A percentile compares a stretch with the other conserved stretches of the same genome.
phyloP scores from a whole-genome alignment of 1,284 basidiomycete genomes.

The Rhodofomes roseus region DNA sequence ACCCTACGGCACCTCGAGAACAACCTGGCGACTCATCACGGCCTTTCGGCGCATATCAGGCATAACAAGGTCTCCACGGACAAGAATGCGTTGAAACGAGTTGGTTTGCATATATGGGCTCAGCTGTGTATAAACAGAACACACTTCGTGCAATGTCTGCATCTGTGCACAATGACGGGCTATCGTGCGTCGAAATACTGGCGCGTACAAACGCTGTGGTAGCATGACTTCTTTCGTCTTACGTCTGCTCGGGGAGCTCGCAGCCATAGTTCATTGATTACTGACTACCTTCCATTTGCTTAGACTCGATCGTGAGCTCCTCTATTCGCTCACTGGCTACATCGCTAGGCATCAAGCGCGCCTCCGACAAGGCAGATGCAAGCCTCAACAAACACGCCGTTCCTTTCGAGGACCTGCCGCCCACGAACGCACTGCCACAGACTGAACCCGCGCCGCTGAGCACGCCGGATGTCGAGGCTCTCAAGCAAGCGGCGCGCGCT shows the following conservation, averaged over 20 bases:
- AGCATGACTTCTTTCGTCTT: too few species aligned
- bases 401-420: slow-evolving; percentile 52
- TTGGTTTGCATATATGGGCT: too few species aligned
- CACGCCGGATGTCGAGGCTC: slow-evolving; percentile 29
- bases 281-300: not conserved
- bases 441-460: slow-evolving; percentile 51
- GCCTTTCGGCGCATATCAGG: too few species aligned
- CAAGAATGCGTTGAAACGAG: too few species aligned
- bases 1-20: too few species aligned
- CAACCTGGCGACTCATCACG: too few species aligned
- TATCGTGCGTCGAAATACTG: not conserved
- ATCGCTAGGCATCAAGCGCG: slow-evolving; percentile 61
- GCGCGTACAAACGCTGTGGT: too few species aligned
- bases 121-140: too few species aligned
- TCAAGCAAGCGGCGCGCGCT: slow-evolving; percentile 5
- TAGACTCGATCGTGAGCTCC: slow-evolving; percentile 52
- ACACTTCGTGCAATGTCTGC: too few species aligned
- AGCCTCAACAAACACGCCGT: slow-evolving; percentile 39
- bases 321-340: slow-evolving; percentile 65
- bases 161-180: too few species aligned
- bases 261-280: slow-evolving; percentile 1
- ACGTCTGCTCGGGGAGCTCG: not conserved
- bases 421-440: slow-evolving; percentile 34
- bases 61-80: too few species aligned
- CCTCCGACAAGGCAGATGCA: slow-evolving; percentile 13